Evolutionary conservation across 306 rosid species (phyloP).

Genomic region (Rubus idaeus): DNA sequence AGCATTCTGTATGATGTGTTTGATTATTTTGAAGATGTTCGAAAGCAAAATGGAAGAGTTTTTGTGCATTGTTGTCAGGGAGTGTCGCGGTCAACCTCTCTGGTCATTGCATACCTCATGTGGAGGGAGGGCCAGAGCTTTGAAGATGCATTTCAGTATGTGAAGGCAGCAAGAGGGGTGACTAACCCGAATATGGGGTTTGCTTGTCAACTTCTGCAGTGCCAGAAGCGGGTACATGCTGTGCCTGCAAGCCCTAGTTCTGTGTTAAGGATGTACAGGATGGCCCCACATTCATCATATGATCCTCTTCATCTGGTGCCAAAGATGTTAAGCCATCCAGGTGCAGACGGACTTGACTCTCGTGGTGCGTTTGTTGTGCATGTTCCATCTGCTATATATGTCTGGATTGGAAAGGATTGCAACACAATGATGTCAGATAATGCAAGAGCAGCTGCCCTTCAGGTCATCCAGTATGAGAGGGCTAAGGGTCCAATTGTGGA

Average conservation of each 20-base stretch:
- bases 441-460: constrained; percentile 65
- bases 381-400: constrained; percentile 74
- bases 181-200: constrained; percentile 93
- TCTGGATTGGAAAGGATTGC: constrained; percentile 75
- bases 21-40: constrained; percentile 94
- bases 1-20: constrained; percentile 89
- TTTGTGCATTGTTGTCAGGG: constrained; percentile 94
- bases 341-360: constrained; percentile 70
- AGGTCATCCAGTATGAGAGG: constrained; percentile 78
- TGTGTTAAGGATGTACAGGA: constrained; percentile 72
- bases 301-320: constrained; percentile 96
- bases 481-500: constrained; percentile 50
- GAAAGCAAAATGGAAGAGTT: constrained; percentile 78
- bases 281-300: constrained; percentile 93
- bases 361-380: constrained; percentile 90
- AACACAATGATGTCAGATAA: constrained; percentile 48
- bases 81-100: constrained; percentile 78
- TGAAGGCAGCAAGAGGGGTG: constrained; percentile 89
- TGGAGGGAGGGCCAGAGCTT: constrained; percentile 91
- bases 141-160: constrained; percentile 86
- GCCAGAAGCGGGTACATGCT: constrained; percentile 92
- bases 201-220: constrained; percentile 84
- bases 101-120: constrained; percentile 95
- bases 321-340: constrained; percentile 56
- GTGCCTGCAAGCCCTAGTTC: constrained; percentile 82